Evolutionary conservation across 192 early-diverging fungal species (phyloP), one percentile per base, ranked within the genome.

Genomic region (Haplosporangium gracile): DNA sequence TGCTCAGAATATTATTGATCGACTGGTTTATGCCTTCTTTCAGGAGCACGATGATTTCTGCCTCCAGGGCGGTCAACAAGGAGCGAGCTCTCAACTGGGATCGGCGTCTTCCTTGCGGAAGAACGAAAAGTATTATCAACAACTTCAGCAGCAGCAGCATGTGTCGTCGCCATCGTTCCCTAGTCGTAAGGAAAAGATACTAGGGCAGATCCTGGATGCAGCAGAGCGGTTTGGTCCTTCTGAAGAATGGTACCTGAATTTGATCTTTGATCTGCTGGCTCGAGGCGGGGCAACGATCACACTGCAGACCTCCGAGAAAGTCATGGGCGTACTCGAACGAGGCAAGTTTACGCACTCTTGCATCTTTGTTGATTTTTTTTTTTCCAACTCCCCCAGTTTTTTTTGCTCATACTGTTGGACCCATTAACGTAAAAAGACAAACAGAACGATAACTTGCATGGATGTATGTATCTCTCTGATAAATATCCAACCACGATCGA

Each of bases 171-270:
- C 38, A 26, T 16, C 38, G 26, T 32, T 53, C 6, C 70, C 68
- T 20, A 78, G 70, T 57, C 79, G 79, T 16, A 76, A 47, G 20
- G 84, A 86, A 78, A 86, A 78, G 69, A 77, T 86, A 26, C 39
- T 86, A 71, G 75, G 24, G 20, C 84, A 86, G 47, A 86, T 86
- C 65, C 60, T 86, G 70, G 84, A 86, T 70, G 84, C 84, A 22
- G 73, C 75, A 10, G 84, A 86, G 26, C 76, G 75, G 34, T 86
- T 81, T 70, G 84, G 75, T 39, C 77, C 55, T 22, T 86, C 84
- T 4, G 84, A 81, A 18, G 79, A 77, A 36, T 77, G 75, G 79
- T 86, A 81, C 71, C 63, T 86, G 7, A 72, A 77, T n/a, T 42
- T 81, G 34, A 81, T 86, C 1, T 80, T 78, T 74, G 79, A 74